Conservation (phyloP, 2,329 filamentous ascomycete genomes). For the Ascocoryne sarcoides region DNA sequence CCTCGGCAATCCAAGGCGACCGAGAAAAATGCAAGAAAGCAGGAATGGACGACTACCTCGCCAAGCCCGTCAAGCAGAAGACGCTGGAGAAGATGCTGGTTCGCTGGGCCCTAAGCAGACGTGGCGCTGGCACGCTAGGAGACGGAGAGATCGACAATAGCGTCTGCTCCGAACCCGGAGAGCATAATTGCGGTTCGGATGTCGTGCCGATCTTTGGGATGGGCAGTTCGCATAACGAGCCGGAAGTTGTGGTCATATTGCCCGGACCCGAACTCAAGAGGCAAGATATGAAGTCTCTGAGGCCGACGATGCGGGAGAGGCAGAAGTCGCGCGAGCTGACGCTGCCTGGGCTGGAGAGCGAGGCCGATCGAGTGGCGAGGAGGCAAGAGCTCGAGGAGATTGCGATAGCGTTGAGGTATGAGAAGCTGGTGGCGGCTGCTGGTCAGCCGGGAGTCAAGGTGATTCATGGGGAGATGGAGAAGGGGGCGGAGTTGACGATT, state of each 20-base stretch:
- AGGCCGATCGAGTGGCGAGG: constrained; percentile 36
- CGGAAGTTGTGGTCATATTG: not conserved
- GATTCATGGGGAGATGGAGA: constrained; percentile 1
- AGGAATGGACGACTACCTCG: constrained; percentile 69
- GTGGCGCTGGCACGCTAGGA: constrained; percentile 10
- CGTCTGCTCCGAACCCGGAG: constrained; percentile 20
- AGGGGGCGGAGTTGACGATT: constrained; percentile 41
- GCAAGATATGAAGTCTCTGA: constrained; percentile 3
- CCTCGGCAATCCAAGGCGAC: constrained; percentile 69
- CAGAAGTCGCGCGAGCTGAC: constrained; percentile 18
- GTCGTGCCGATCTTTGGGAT: constrained; percentile 16
- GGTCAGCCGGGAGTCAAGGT: constrained; percentile 24
- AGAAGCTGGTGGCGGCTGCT: constrained; percentile 38
- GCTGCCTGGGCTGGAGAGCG: constrained; percentile 26
- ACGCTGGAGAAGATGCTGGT: constrained; percentile 63
- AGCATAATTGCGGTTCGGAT: constrained; percentile 17
- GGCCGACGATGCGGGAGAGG: constrained; percentile 17
- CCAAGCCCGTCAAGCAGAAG: constrained; percentile 64
- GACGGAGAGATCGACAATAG: constrained; percentile 12
- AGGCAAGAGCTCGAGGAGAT: constrained; percentile 45
- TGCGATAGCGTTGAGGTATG: constrained; percentile 43
- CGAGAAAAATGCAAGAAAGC: constrained; percentile 63
- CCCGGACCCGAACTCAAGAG: not conserved
- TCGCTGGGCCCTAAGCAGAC: constrained; percentile 51
- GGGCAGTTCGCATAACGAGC: constrained; percentile 1